These are phyloP conservation scores for Myrmaecium sp. DNA, from an alignment of 2,329 filamentous ascomycete genomes.

Conservation along the genomic window DNA sequence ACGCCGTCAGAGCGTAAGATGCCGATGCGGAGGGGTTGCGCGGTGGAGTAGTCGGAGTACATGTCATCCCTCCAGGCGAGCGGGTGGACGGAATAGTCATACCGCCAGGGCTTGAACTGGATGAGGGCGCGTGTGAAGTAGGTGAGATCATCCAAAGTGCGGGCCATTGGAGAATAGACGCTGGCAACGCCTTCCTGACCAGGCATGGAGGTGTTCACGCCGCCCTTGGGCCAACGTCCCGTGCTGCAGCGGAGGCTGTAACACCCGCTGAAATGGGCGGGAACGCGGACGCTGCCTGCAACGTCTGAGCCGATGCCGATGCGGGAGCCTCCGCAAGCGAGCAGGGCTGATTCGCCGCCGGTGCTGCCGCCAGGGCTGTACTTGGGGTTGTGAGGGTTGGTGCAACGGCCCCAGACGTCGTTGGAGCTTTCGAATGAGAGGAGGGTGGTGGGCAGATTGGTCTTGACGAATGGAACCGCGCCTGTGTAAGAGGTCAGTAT, in stretches of 20 bases:
- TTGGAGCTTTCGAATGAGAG: conserved; percentile 72
- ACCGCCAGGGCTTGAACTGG: conserved; percentile 72
- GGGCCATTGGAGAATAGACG: conserved; percentile 84
- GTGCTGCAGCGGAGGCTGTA: conserved; percentile 78
- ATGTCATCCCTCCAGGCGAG: conserved; percentile 57
- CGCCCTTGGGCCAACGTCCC: conserved; percentile 76
- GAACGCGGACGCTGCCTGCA: conserved; percentile 70
- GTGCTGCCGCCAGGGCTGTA: conserved; percentile 85
- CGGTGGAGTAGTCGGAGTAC: conserved; percentile 41
- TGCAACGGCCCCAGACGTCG: conserved; percentile 64
- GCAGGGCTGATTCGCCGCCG: conserved; percentile 64
- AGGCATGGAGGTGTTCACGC: conserved; percentile 73
- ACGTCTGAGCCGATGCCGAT: conserved; percentile 88
- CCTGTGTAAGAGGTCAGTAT: too few relatives aligned
- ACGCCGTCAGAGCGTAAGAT: conserved; percentile 67
- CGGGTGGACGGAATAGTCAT: conserved; percentile 73
- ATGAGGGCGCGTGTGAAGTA: conserved; percentile 74
- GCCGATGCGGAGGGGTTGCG: conserved; percentile 52
- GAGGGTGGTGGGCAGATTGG: conserved; percentile 72
- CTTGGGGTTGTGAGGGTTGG: conserved; percentile 66
- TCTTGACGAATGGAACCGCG: conserved; percentile 85
- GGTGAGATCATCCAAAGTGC: conserved; percentile 63
- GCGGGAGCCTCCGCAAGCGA: conserved; percentile 64
- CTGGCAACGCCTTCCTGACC: conserved; percentile 81
- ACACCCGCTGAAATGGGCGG: conserved; percentile 79